These are phyloP conservation scores for Umbellularia californica DNA, from an alignment of 164 flowering plant genomes.

Conservation along the genomic window DNA sequence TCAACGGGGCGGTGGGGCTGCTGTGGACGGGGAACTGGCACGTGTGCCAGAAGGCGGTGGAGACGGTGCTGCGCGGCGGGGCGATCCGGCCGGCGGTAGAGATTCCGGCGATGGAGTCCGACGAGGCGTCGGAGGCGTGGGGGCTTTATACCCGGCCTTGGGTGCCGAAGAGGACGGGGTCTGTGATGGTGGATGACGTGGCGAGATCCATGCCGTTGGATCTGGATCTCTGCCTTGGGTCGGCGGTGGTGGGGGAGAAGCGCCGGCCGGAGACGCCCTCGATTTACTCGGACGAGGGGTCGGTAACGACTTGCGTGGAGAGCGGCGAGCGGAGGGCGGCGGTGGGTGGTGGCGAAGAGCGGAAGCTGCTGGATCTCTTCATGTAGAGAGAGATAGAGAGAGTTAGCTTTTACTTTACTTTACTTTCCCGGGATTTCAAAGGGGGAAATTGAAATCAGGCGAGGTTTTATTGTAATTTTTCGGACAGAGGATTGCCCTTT, in stretches of 20 bases:
- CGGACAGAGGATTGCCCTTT: slow-evolving; percentile 23
- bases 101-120: slow-evolving; percentile 23
- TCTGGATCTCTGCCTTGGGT: slow-evolving; percentile 57
- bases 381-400: slow-evolving; percentile 1
- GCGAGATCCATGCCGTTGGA: slow-evolving; percentile 25
- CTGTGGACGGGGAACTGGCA: slow-evolving; percentile 81
- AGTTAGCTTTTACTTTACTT: neutral
- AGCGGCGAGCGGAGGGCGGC: slow-evolving; percentile 6
- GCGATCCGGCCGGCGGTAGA: slow-evolving; percentile 44
- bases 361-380: slow-evolving; percentile 23
- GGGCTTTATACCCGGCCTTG: neutral
- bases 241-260: slow-evolving; percentile 17
- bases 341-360: slow-evolving; percentile 6
- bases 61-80: slow-evolving; percentile 67
- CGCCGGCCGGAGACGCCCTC: slow-evolving; percentile 55
- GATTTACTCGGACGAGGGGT: slow-evolving; percentile 56
- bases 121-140: slow-evolving; percentile 34
- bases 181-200: slow-evolving; percentile 10
- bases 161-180: slow-evolving; percentile 7
- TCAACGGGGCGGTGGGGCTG: slow-evolving; percentile 77
- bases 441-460: slow-evolving; percentile 9
- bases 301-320: slow-evolving; percentile 49
- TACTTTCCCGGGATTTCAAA: slow-evolving; percentile 1
- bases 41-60: slow-evolving; percentile 74
- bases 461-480: slow-evolving; percentile 9